Percentiles rank a stretch among this genome's conserved stretches.
Conservation (phyloP, 2,329 filamentous ascomycete species). For the Apiospora saccharicola region DNA sequence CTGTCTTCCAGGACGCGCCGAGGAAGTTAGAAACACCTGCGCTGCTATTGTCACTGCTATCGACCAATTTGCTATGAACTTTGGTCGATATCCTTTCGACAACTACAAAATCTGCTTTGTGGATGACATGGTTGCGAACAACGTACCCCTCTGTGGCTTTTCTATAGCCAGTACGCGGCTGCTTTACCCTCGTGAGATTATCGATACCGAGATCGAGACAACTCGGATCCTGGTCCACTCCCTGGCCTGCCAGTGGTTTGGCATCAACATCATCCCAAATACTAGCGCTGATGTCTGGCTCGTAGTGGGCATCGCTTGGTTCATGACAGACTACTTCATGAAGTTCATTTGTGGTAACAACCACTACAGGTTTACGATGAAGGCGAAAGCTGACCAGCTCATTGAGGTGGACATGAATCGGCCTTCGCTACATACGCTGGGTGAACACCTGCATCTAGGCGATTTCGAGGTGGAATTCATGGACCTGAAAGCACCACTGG, state of each 20-base stretch:
- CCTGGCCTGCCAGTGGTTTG: slow-evolving; percentile 91
- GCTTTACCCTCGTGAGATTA: slow-evolving; percentile 83
- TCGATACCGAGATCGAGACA: slow-evolving; percentile 84
- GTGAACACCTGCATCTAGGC: slow-evolving; percentile 79
- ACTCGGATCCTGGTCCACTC: slow-evolving; percentile 84
- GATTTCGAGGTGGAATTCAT: slow-evolving; percentile 90
- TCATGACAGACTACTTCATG: slow-evolving; percentile 94
- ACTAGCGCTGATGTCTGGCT: slow-evolving; percentile 86
- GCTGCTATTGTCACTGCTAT: slow-evolving; percentile 84
- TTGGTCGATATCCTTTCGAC: slow-evolving; percentile 88
- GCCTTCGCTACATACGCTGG: slow-evolving; percentile 83
- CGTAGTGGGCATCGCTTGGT: slow-evolving; percentile 88
- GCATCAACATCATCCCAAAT: slow-evolving; percentile 88
- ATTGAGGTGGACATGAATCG: slow-evolving; percentile 83
- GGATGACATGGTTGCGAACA: slow-evolving; percentile 83
- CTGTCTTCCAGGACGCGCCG: slow-evolving; percentile 82
- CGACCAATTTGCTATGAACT: slow-evolving; percentile 90
- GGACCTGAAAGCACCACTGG: slow-evolving; percentile 85
- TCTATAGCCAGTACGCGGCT: slow-evolving; percentile 88
- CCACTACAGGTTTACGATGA: slow-evolving; percentile 90
- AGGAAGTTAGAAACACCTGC: slow-evolving; percentile 87
- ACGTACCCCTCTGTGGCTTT: slow-evolving; percentile 79
- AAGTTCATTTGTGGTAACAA: slow-evolving; percentile 92
- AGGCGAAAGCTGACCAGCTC: slow-evolving; percentile 81
- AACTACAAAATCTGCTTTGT: slow-evolving; percentile 95